phyloP scores from a whole-genome alignment of 257 asterid species.

The Paulownia fortunei region DNA sequence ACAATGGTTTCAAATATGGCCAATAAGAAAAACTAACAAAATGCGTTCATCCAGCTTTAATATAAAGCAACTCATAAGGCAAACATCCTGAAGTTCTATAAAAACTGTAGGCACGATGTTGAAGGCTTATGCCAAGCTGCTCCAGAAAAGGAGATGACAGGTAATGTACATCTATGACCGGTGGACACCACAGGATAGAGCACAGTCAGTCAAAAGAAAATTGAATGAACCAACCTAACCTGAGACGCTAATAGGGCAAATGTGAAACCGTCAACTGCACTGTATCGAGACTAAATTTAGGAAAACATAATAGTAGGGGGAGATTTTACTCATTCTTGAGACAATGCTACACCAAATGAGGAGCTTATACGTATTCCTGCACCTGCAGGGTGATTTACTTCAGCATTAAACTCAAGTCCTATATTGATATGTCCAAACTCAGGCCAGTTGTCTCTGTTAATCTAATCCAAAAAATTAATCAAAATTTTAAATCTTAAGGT shows the following conservation, averaged over 20 bases:
- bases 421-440: background rate
- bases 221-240: background rate
- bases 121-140: constrained; percentile 9
- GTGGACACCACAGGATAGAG: background rate
- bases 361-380: background rate
- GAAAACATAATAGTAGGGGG: too few relatives aligned
- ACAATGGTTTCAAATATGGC: background rate
- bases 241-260: background rate
- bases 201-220: background rate
- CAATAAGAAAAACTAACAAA: background rate
- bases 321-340: background rate
- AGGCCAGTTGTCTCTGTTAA: background rate
- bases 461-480: background rate
- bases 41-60: background rate
- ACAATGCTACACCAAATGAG: background rate
- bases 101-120: background rate
- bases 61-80: background rate
- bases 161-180: constrained; percentile 15
- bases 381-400: background rate
- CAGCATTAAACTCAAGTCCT: constrained; percentile 9
- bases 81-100: background rate
- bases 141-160: constrained; percentile 11
- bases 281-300: background rate
- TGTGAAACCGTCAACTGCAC: background rate
- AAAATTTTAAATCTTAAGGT: background rate